Conservation (phyloP, 139 green algal species). For the Volvox reticuliferus region DNA sequence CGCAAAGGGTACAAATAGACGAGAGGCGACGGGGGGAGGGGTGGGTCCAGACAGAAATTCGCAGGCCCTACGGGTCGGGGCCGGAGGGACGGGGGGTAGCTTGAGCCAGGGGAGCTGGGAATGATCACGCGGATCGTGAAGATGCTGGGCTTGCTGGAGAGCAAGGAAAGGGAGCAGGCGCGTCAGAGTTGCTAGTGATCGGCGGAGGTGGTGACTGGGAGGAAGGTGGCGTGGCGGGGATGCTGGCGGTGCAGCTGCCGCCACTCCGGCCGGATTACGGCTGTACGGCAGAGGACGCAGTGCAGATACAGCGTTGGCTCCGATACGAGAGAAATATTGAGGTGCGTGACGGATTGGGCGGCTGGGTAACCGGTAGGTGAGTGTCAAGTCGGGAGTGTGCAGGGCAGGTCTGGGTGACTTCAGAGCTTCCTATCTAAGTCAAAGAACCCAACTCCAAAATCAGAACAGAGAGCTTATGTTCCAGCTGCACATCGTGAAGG, state of each 20-base stretch:
- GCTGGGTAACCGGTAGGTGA: no score
- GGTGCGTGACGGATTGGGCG: conserved; percentile 42
- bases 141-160: neutral
- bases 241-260: conserved; percentile 56
- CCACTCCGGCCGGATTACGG: conserved; percentile 14
- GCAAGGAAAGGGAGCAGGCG: neutral
- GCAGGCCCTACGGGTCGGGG: no score
- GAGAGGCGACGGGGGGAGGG: neutral
- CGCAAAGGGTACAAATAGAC: no score
- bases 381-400: no score
- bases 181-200: neutral
- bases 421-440: no score
- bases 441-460: no score
- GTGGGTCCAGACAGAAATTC: neutral
- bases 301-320: conserved; percentile 49
- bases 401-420: no score
- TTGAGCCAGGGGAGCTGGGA: no score
- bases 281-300: neutral
- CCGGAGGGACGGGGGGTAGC: no score
- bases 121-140: neutral
- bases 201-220: conserved; percentile 38
- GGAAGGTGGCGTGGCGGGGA: conserved; percentile 30
- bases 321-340: conserved; percentile 43
- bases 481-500: no score
- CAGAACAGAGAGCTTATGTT: no score